Evolutionary conservation across 208 protist genomes (phyloP).

Genomic region (Leishmania arabica): DNA sequence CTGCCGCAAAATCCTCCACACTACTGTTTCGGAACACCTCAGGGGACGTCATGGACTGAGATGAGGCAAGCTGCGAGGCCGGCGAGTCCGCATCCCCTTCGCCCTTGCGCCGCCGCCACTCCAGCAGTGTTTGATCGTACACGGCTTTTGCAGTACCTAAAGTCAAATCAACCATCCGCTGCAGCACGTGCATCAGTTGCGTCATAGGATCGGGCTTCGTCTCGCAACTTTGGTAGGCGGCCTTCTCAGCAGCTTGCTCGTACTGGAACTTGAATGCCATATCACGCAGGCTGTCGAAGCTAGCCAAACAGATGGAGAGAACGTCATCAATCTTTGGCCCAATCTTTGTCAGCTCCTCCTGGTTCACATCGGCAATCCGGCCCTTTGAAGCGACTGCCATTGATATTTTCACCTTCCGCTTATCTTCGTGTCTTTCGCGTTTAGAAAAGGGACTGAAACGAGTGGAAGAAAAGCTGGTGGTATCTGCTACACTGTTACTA

Average conservation of each 20-base stretch:
- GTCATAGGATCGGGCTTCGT: constrained; percentile 44
- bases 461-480: constrained; percentile 8
- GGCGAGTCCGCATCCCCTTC: constrained; percentile 16
- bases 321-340: constrained; percentile 63
- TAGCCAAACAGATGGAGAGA: constrained; percentile 56
- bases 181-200: constrained; percentile 62
- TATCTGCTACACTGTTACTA: neutral
- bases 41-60: constrained; percentile 32
- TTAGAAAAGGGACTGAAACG: neutral
- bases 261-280: constrained; percentile 80
- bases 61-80: constrained; percentile 10
- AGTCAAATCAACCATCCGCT: constrained; percentile 73
- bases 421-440: neutral
- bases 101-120: constrained; percentile 32
- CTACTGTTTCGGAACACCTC: constrained; percentile 64
- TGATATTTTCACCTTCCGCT: neutral
- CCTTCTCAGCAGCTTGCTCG: constrained; percentile 78
- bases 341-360: constrained; percentile 53
- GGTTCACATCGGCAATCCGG: constrained; percentile 37
- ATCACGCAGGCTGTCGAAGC: constrained; percentile 51
- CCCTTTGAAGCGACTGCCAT: constrained; percentile 23
- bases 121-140: constrained; percentile 42
- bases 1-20: constrained; percentile 80
- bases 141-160: constrained; percentile 44
- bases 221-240: constrained; percentile 58